Conservation (phyloP, 192 early-diverging fungal species). For the Jimgerdemannia flammicorona region DNA sequence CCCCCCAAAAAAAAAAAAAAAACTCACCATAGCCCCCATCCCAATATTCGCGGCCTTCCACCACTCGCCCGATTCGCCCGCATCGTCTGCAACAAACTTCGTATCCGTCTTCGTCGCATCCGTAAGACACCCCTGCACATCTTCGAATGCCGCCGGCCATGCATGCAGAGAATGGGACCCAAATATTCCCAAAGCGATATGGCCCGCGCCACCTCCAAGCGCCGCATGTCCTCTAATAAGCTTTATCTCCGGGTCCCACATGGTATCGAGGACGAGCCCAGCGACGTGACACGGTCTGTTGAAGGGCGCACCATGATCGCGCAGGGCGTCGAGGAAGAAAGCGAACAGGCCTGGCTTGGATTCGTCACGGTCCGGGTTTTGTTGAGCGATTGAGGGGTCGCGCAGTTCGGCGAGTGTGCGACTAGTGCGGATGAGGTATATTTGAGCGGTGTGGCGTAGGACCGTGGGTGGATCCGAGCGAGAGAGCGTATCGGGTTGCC, state of each 20-base stretch:
- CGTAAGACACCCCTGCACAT: conserved; percentile 50
- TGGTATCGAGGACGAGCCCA: conserved; percentile 55
- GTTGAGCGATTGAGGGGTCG: conserved; percentile 57
- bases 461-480: conserved; percentile 28
- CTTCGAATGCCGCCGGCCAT: conserved; percentile 59
- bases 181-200: conserved; percentile 59
- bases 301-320: conserved; percentile 45
- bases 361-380: conserved; percentile 30
- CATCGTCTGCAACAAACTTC: conserved; percentile 55
- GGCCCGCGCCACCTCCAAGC: conserved; percentile 52
- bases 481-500: conserved; percentile 48
- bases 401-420: conserved; percentile 49
- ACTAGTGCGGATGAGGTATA: conserved; percentile 47
- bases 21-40: conserved; percentile 57
- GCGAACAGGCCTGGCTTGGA: conserved; percentile 40
- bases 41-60: conserved; percentile 65
- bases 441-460: conserved; percentile 46
- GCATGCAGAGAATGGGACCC: conserved; percentile 62
- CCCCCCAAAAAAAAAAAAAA: no score
- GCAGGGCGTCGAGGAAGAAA: conserved; percentile 45
- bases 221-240: conserved; percentile 60
- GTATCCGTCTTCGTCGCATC: conserved; percentile 55
- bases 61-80: conserved; percentile 51
- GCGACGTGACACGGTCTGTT: conserved; percentile 40
- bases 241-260: conserved; percentile 46